A percentile compares a stretch with the other conserved stretches of the same genome.
Evolutionary conservation across 352 stramenopile genomes (phyloP).

Genomic region (Globisporangium carolinianum): DNA sequence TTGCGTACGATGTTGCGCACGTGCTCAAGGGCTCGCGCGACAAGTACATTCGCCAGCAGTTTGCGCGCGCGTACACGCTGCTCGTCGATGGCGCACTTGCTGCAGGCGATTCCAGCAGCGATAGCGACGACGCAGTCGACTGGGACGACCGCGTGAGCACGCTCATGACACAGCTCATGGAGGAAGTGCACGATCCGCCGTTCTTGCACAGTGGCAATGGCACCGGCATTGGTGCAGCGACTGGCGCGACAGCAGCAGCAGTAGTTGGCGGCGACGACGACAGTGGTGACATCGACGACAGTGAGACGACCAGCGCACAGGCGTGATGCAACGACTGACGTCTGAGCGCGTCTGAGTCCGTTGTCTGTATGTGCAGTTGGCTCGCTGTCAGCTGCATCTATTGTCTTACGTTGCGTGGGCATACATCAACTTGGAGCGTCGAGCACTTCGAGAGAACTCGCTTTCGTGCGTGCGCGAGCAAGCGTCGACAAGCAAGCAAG

Average conservation of each 20-base stretch:
- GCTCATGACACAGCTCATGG: constrained; percentile 7
- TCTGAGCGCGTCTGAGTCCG: too few relatives aligned
- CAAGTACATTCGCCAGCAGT: constrained; percentile 84
- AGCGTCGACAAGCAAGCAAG: too few relatives aligned
- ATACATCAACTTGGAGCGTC: too few relatives aligned
- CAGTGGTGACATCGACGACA: background rate
- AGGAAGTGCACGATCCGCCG: constrained; percentile 8
- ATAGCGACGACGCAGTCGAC: background rate
- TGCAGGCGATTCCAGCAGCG: background rate
- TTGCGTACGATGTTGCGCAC: constrained; percentile 96
- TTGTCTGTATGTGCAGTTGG: too few relatives aligned
- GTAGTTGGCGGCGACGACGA: too few relatives aligned
- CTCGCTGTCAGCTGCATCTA: too few relatives aligned
- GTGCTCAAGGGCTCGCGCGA: constrained; percentile 89
- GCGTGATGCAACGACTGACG: too few relatives aligned
- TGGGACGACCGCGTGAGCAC: background rate
- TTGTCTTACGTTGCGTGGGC: too few relatives aligned
- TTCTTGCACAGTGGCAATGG: constrained; percentile 6
- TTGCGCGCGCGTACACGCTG: constrained; percentile 61
- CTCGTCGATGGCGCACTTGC: constrained; percentile 32
- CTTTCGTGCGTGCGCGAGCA: too few relatives aligned
- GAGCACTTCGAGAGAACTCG: too few relatives aligned
- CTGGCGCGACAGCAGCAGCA: background rate
- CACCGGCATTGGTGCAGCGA: background rate
- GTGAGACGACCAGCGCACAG: too few relatives aligned